Conservation (phyloP, 768 basidiomycete genomes). For the Tubosaeta brunneosetosa region DNA sequence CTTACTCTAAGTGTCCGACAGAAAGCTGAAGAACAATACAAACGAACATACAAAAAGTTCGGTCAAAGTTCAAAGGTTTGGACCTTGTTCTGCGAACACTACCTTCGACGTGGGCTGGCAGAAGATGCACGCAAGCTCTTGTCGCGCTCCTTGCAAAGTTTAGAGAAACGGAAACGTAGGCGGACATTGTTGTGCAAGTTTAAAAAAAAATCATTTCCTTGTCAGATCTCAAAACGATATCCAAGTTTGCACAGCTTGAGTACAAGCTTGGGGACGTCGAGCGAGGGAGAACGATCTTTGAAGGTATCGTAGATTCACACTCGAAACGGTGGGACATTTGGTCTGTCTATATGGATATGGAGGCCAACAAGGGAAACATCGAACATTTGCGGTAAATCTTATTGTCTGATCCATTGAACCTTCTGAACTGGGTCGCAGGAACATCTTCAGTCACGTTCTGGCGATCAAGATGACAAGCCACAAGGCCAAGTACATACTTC, state of each 20-base stretch:
- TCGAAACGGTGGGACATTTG: conserved; percentile 94
- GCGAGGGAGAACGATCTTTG: conserved; percentile 92
- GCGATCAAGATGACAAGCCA: conserved; percentile 86
- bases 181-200: conserved; percentile 9
- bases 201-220: conserved; percentile 1
- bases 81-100: conserved; percentile 83
- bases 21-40: conserved; percentile 92
- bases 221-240: conserved; percentile 90
- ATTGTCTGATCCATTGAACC: not conserved
- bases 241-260: conserved; percentile 91
- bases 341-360: conserved; percentile 97
- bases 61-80: conserved; percentile 90
- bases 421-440: conserved; percentile 40
- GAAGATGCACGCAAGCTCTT: conserved; percentile 84
- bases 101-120: conserved; percentile 64
- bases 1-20: conserved; percentile 29
- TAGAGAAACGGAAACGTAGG: conserved; percentile 93
- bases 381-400: conserved; percentile 63
- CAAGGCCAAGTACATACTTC: conserved; percentile 81
- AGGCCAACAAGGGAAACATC: conserved; percentile 74
- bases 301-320: conserved; percentile 94
- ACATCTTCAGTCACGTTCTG: conserved; percentile 82
- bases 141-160: conserved; percentile 81
- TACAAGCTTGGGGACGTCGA: conserved; percentile 93
- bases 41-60: conserved; percentile 90